Evolutionary conservation across 768 basidiomycete genomes (phyloP), one percentile per base, ranked within the genome.

Genomic region (Suillus ampliporus): DNA sequence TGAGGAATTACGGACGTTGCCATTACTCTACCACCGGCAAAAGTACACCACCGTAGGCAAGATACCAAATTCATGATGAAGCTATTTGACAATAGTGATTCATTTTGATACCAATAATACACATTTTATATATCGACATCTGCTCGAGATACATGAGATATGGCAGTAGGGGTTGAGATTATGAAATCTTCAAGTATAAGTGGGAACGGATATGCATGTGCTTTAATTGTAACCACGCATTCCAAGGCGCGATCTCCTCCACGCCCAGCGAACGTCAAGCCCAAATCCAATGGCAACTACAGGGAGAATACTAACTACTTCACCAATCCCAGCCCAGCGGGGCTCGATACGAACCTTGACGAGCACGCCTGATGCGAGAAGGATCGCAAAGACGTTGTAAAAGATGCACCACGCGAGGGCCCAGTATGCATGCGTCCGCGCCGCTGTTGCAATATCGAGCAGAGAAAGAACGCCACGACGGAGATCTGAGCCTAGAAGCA

Each of bases 1-100:
- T 48, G 65, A 65, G 15, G 54, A 8, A 10, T 50, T 72, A 58
- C 72, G 77, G 71, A 80, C 75, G 56, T 70, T 83, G 41, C 90
- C 90, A 3, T 75, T 91, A 62, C 71, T 91, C 59, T 92, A 91
- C 71, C 84, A 91, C 67, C 82, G 81, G 53, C 83, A 84, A 44
- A 72, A 73, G 60, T 91, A 89, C 70, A 84, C 83, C 46, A 90
- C 82, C 61, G 82, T 83, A 63, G 61, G 66, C 60, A 71, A 69
- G 46, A 70, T 76, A 71, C 53, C 71, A 19, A 56, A 50, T 17
- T 43, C 65, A 23, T 65, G 17, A 26, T 47, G 23, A 41, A 35
- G 34, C 8, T 53, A 13, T 53, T 21, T n/a, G 21, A 53, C 21
- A 37, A 23, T 37, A 17, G 10, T 19, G 26, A 15, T 23, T 54